Percentiles rank a stretch among this genome's conserved stretches.
phyloP scores from a whole-genome alignment of 306 rosid genomes.

The Casuarina glauca region DNA sequence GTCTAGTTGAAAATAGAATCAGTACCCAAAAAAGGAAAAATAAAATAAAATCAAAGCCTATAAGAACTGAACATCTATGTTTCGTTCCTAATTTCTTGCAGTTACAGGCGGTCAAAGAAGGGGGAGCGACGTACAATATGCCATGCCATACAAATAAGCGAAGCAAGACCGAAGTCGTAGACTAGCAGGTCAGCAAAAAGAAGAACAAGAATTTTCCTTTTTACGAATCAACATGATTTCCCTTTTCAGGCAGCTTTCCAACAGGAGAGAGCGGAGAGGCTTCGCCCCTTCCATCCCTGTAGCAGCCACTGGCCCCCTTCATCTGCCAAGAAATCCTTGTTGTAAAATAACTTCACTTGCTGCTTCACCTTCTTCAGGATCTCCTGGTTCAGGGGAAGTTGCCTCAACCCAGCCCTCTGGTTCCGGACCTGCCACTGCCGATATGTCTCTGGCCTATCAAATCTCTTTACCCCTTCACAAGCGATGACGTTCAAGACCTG shows the following conservation, averaged over 20 bases:
- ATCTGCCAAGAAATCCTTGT: constrained; percentile 49
- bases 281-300: constrained; percentile 45
- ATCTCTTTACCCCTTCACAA: constrained; percentile 64
- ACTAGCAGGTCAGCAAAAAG: neutral
- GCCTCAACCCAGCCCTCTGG: constrained; percentile 48
- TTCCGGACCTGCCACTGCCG: constrained; percentile 63
- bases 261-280: constrained; percentile 55
- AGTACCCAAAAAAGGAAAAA: no score
- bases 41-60: no score
- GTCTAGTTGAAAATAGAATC: no score
- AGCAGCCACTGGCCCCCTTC: constrained; percentile 20
- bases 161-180: neutral
- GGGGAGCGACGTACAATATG: neutral
- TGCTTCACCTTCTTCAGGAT: constrained; percentile 25
- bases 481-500: constrained; percentile 62
- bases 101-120: no score
- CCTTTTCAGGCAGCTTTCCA: constrained; percentile 60
- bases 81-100: no score
- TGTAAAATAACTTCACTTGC: constrained; percentile 41
- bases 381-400: constrained; percentile 39
- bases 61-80: no score
- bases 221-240: neutral
- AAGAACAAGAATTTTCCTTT: neutral
- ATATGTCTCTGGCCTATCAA: constrained; percentile 69
- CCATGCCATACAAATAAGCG: neutral